These are phyloP conservation scores for Rutstroemia sp. DNA, from an alignment of 2,329 filamentous ascomycete genomes.

Conservation along the genomic window DNA sequence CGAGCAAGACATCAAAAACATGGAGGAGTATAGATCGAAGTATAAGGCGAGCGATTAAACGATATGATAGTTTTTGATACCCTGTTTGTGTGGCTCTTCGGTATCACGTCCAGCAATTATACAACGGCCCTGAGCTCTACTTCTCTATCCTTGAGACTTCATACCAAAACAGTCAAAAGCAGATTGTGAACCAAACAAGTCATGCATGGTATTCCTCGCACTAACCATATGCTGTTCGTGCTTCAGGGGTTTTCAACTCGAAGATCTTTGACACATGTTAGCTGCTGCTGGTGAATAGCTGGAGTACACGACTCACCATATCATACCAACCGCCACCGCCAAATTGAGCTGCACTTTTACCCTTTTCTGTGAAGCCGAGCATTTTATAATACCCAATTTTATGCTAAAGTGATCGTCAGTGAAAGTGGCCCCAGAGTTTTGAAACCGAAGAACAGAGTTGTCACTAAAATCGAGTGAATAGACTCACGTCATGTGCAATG, in stretches of 20 bases:
- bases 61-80: conserved; percentile 31
- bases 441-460: not conserved
- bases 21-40: conserved; percentile 66
- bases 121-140: not conserved
- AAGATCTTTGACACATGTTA: conserved; percentile 15
- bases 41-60: conserved; percentile 51
- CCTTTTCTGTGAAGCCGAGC: conserved; percentile 64
- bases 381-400: conserved; percentile 68
- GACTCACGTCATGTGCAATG: conserved; percentile 62
- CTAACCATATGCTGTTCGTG: conserved; percentile 23
- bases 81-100: not conserved
- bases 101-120: not conserved
- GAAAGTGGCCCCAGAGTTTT: not conserved
- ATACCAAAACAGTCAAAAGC: not conserved
- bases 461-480: not conserved
- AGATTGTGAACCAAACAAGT: not conserved
- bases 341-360: conserved; percentile 62
- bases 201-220: not conserved
- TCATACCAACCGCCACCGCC: conserved; percentile 77
- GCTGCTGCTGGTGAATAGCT: not conserved
- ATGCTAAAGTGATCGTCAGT: conserved; percentile 35
- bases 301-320: conserved; percentile 49
- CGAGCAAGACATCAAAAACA: conserved; percentile 54
- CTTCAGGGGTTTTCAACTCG: conserved; percentile 23
- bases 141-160: not conserved